Evolutionary conservation across 169 alveolate species (phyloP).

Genomic region (Plasmodium gonderi): DNA sequence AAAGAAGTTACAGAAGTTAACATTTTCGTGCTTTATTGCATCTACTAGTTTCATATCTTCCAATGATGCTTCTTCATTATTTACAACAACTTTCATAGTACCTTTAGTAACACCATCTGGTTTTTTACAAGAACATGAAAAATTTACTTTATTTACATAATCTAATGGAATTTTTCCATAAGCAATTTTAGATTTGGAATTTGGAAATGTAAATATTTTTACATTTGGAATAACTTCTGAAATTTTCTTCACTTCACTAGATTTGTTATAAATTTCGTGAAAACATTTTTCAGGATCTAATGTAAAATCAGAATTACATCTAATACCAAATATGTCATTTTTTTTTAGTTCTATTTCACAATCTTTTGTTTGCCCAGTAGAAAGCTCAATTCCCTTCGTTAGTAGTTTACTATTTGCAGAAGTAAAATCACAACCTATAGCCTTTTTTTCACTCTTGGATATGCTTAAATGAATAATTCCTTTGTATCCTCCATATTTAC

Average conservation of each 20-base stretch:
- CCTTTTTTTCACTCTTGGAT: slow-evolving; percentile 1
- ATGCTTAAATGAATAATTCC: slow-evolving; percentile 20
- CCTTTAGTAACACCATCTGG: neutral
- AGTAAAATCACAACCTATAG: slow-evolving; percentile 69
- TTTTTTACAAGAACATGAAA: slow-evolving; percentile 38
- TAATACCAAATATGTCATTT: slow-evolving; percentile 27
- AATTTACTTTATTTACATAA: slow-evolving; percentile 9
- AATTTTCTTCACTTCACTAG: neutral
- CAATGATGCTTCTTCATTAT: slow-evolving; percentile 3
- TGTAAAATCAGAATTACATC: neutral
- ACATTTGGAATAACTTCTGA: slow-evolving; percentile 34
- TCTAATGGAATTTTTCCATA: slow-evolving; percentile 53
- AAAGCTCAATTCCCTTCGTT: neutral
- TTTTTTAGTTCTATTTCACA: slow-evolving; percentile 10
- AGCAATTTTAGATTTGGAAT: slow-evolving; percentile 9
- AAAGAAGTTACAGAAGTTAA: slow-evolving; percentile 37
- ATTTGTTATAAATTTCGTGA: slow-evolving; percentile 13
- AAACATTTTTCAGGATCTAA: slow-evolving; percentile 50
- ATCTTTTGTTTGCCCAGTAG: neutral
- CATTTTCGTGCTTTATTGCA: slow-evolving; percentile 3
- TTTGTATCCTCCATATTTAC: slow-evolving; percentile 20
- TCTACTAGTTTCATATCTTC: neutral
- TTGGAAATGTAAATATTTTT: neutral
- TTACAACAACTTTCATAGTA: slow-evolving; percentile 14
- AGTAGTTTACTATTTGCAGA: neutral